Evolutionary conservation across 441 rosid genomes (phyloP).

Genomic region (Lepidium campestre): DNA sequence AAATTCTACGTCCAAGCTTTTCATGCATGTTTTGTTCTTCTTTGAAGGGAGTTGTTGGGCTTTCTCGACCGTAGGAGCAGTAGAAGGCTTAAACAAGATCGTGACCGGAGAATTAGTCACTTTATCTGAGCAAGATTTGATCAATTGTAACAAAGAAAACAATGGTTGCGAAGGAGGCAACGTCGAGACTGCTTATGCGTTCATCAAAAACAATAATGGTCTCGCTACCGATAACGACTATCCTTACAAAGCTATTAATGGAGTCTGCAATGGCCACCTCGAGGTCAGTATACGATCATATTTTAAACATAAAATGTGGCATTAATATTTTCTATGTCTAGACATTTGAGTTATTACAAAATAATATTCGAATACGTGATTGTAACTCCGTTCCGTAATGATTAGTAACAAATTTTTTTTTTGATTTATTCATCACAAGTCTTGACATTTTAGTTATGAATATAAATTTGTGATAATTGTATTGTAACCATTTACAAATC

Average conservation of each 20-base stretch:
- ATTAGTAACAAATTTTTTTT: too few species aligned
- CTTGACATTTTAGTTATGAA: too few species aligned
- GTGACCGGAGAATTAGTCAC: slow-evolving; percentile 57
- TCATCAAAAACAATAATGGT: slow-evolving; percentile 35
- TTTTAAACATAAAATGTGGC: too few species aligned
- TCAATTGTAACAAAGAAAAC: slow-evolving; percentile 67
- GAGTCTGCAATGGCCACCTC: slow-evolving; percentile 16
- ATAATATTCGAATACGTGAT: too few species aligned
- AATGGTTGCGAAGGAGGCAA: slow-evolving; percentile 43
- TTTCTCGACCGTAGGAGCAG: slow-evolving; percentile 70
- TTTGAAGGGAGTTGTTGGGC: slow-evolving; percentile 93
- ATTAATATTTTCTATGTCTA: too few species aligned
- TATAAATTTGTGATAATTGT: too few species aligned
- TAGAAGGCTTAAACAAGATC: slow-evolving; percentile 81
- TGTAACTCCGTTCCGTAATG: too few species aligned
- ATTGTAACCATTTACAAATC: too few species aligned
- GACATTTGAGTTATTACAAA: too few species aligned
- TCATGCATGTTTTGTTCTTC: neutral
- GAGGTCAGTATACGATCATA: slow-evolving; percentile 7
- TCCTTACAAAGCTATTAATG: slow-evolving; percentile 30
- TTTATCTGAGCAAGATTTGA: slow-evolving; percentile 82
- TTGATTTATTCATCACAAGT: too few species aligned
- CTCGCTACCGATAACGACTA: slow-evolving; percentile 31
- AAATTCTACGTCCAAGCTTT: too few species aligned
- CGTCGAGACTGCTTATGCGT: slow-evolving; percentile 36